Evolutionary conservation across 176 grass and related monocot genomes (phyloP).

Genomic region (Oryza australiensis): DNA sequence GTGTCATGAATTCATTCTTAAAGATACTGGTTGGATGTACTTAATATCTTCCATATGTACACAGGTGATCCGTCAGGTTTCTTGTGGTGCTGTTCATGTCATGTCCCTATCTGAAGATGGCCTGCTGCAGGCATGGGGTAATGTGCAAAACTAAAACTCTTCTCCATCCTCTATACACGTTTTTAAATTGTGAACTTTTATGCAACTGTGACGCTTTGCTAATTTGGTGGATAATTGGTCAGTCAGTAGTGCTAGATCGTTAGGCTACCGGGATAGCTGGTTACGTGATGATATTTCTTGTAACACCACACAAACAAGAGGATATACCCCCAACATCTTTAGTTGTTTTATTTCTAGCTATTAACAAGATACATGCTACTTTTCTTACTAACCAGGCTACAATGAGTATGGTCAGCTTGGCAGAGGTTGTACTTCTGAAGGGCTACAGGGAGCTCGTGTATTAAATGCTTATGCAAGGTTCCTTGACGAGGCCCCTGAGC

Average conservation of each 20-base stretch:
- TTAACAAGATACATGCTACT: slow-evolving; percentile 43
- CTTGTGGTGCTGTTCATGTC: slow-evolving; percentile 88
- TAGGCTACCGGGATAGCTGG: slow-evolving; percentile 25
- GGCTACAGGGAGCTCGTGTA: slow-evolving; percentile 81
- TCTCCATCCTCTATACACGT: not conserved
- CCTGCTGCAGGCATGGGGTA: slow-evolving; percentile 97
- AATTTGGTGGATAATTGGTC: slow-evolving; percentile 21
- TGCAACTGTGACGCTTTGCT: slow-evolving; percentile 23
- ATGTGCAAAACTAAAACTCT: slow-evolving; percentile 20
- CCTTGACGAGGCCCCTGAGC: slow-evolving; percentile 87
- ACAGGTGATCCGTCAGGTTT: slow-evolving; percentile 85
- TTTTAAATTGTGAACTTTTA: slow-evolving; percentile 7
- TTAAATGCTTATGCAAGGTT: slow-evolving; percentile 90
- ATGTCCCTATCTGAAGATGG: slow-evolving; percentile 84
- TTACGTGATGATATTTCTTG: slow-evolving; percentile 11
- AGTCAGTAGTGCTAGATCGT: slow-evolving; percentile 17
- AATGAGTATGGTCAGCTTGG: slow-evolving; percentile 98
- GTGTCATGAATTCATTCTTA: slow-evolving; percentile 1
- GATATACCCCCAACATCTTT: slow-evolving; percentile 15
- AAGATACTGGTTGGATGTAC: not conserved
- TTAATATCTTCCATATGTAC: slow-evolving; percentile 23
- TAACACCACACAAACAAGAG: not conserved
- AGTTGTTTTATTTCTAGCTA: slow-evolving; percentile 23
- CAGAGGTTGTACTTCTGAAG: slow-evolving; percentile 93
- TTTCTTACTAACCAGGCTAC: slow-evolving; percentile 92